These are phyloP conservation scores for Aspergillus sojae DNA, from an alignment of 2,329 filamentous ascomycete species.

Conservation along the genomic window DNA sequence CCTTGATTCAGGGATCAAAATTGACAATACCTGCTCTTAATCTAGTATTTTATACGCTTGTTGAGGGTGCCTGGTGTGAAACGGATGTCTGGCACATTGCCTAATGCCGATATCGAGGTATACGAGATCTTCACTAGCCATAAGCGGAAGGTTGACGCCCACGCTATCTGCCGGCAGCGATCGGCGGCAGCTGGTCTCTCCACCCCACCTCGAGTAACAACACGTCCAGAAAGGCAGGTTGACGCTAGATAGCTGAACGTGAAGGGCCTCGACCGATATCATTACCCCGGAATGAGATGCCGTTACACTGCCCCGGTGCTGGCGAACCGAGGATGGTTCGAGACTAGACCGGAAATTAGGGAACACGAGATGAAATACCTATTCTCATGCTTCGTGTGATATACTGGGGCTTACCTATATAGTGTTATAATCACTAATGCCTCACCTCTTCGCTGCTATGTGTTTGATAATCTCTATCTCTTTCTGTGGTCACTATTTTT, in stretches of 20 bases:
- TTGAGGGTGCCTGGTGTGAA: background rate
- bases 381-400: background rate
- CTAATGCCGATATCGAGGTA: background rate
- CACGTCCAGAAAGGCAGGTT: background rate
- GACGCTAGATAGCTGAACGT: background rate
- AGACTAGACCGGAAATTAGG: background rate
- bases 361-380: background rate
- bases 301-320: background rate
- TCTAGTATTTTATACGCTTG: background rate
- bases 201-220: background rate
- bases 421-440: background rate
- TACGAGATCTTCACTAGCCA: background rate
- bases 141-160: background rate
- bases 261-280: background rate
- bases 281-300: background rate
- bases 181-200: background rate
- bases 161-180: background rate
- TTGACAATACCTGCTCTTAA: background rate
- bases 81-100: background rate
- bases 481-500: background rate
- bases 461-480: background rate
- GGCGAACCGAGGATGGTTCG: background rate
- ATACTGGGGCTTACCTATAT: background rate
- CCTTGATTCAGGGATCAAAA: background rate
- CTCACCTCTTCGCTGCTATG: background rate